Conservation (phyloP, 805 yeast genomes). For the Metschnikowia rubicola region DNA sequence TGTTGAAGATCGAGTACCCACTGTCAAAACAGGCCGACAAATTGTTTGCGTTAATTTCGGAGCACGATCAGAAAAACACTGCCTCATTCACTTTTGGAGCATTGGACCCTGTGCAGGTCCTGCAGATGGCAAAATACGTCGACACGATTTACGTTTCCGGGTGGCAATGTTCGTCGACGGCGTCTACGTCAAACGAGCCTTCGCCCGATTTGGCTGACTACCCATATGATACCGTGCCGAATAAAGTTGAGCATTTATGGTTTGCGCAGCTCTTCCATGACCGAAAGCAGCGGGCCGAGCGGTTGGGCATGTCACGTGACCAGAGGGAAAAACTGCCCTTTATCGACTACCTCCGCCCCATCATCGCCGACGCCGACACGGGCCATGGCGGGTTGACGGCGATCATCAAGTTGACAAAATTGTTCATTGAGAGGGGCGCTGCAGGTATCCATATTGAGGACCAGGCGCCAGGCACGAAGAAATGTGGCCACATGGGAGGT, state of each 20-base stretch:
- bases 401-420: constrained; percentile 87
- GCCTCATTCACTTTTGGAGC: constrained; percentile 93
- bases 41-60: constrained; percentile 62
- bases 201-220: constrained; percentile 98
- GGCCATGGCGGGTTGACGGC: constrained; percentile 99
- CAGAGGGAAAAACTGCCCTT: constrained; percentile 70
- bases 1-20: constrained; percentile 69
- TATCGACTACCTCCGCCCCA: constrained; percentile 89
- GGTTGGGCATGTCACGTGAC: constrained; percentile 56
- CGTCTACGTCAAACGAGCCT: constrained; percentile 96
- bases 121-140: constrained; percentile 95
- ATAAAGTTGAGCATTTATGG: constrained; percentile 95
- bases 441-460: constrained; percentile 99
- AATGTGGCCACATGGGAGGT: constrained; percentile 99
- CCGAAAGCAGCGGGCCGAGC: constrained; percentile 89
- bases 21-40: constrained; percentile 80
- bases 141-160: constrained; percentile 94
- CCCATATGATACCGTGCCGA: constrained; percentile 98
- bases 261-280: constrained; percentile 97
- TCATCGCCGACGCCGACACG: constrained; percentile 96
- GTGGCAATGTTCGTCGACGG: constrained; percentile 98
- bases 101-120: constrained; percentile 88
- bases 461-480: constrained; percentile 98
- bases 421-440: constrained; percentile 97
- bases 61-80: constrained; percentile 70